Evolutionary conservation across 345 rosid genomes (phyloP), one percentile per base, ranked within the genome.

Genomic region (Abelmoschus esculentus): DNA sequence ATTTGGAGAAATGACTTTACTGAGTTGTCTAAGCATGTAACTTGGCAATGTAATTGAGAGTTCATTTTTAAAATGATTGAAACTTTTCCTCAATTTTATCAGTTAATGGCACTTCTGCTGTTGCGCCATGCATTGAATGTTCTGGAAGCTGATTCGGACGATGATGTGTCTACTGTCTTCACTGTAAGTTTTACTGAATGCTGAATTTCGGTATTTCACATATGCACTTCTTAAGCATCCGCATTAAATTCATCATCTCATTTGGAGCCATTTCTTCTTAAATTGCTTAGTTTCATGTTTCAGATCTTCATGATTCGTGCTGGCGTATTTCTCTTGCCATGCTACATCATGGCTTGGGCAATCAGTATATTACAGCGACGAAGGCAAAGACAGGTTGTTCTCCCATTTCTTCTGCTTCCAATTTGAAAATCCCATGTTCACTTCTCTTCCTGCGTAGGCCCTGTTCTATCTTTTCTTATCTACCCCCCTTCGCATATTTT

Each of bases 341-440:
- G 99, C 79, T 96, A 96, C 80, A 90, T 96, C 75, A 96, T 96
- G 98, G 98, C 97, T 50, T 92, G 98, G 96, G 96, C 98, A 58
- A 86, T 96, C 69, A 90, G 91, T 77, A 87, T 90, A 69, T 76
- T 96, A 78, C 97, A 96, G 78, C 93, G 88, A 0, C 83, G 98
- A 49, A 83, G 93, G 75, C 96, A 90, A 70, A 89, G 93, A 83
- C 97, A 90, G 89, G 98, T 93, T 67, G 61, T 78, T 72, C 36
- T 69, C 72, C 36, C 28, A 6, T 50, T 28, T 7, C 40, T 62
- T 64, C 72, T 59, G 49, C 63, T 69, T 53, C 12, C 52, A 56
- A 52, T 28, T 58, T 42, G 66, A 42, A 54, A 38, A 40, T 1
- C 15, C 18, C 29, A 7, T 26, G 14, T 11, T 70, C 17, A 32